Conservation (phyloP, 2,329 filamentous ascomycete genomes). For the Colletotrichum sp. region DNA sequence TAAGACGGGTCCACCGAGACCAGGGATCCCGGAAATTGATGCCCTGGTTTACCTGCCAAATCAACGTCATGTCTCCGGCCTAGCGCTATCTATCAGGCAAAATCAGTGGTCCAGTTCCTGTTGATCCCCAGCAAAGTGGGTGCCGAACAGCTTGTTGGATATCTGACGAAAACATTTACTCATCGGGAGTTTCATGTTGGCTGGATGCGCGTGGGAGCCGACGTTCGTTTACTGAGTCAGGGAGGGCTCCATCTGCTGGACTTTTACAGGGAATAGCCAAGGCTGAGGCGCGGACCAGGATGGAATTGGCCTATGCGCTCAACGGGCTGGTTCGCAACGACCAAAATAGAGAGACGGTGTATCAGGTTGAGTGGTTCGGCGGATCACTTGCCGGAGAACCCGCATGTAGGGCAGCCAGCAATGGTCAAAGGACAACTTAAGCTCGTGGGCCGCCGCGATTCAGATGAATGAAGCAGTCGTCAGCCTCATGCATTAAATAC, state of each 20-base stretch:
- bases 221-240: neutral
- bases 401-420: neutral
- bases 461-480: neutral
- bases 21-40: neutral
- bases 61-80: conserved; percentile 13
- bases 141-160: neutral
- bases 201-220: neutral
- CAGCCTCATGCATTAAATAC: neutral
- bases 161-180: neutral
- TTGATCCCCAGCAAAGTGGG: neutral
- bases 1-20: conserved; percentile 1
- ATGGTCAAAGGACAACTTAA: neutral
- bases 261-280: neutral
- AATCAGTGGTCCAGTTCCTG: neutral
- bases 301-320: neutral
- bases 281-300: neutral
- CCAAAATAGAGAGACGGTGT: neutral
- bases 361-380: neutral
- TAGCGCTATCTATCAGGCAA: neutral
- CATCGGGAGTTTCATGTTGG: neutral
- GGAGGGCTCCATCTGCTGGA: neutral
- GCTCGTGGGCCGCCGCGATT: neutral
- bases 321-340: neutral
- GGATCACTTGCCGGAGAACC: neutral
- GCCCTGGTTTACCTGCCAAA: neutral